Conservation (phyloP, 2,329 filamentous ascomycete species). For the Aspergillus persii region DNA sequence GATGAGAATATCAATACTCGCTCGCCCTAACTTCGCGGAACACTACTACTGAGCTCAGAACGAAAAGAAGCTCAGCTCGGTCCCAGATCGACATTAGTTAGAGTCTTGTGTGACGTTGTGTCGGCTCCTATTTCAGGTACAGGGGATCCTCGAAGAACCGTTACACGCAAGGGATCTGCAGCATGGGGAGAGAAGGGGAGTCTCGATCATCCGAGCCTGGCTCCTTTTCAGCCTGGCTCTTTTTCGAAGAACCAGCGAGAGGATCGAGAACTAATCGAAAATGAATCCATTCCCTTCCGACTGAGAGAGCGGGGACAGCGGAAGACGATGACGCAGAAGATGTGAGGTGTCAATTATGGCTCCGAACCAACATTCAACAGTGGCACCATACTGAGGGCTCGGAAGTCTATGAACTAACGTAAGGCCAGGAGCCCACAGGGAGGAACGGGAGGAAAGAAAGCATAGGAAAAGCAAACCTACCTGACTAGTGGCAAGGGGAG, state of each 20-base stretch:
- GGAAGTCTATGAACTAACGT: neutral
- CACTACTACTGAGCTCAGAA: neutral
- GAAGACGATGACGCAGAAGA: neutral
- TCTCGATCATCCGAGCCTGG: neutral
- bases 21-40: too few relatives aligned
- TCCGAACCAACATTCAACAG: neutral
- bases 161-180: conserved; percentile 5
- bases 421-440: neutral
- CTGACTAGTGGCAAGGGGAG: neutral
- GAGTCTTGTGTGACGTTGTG: conserved; percentile 3
- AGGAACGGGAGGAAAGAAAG: neutral
- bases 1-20: too few relatives aligned
- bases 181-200: neutral
- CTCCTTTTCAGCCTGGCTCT: neutral
- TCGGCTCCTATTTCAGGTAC: neutral
- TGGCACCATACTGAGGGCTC: neutral
- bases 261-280: neutral
- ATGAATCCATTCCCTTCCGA: neutral
- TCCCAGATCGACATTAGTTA: neutral
- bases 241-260: neutral
- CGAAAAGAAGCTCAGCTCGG: neutral
- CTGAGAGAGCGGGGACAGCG: neutral
- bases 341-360: neutral
- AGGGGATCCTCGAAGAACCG: neutral
- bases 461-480: neutral